Percentiles rank a stretch among this genome's conserved stretches.
These are phyloP conservation scores for Auricularia sp. DNA, from an alignment of 768 basidiomycete species.

Conservation along the genomic window DNA sequence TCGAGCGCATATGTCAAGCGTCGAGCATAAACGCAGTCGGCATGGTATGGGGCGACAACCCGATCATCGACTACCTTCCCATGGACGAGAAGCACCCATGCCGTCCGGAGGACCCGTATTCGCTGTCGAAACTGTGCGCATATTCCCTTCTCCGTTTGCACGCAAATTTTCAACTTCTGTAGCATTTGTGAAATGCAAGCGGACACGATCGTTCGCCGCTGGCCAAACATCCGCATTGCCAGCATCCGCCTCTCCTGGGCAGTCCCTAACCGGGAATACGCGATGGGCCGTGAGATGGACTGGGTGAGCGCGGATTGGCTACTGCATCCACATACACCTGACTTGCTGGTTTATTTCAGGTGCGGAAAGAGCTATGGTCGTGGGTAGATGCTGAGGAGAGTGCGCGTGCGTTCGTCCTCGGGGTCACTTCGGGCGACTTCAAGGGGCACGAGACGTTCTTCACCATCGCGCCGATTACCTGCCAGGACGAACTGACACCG, in stretches of 20 bases:
- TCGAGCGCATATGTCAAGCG: slow-evolving; percentile 52
- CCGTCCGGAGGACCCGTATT: slow-evolving; percentile 60
- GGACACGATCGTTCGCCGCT: slow-evolving; percentile 51
- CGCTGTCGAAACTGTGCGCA: slow-evolving; percentile 41
- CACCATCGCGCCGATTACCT: slow-evolving; percentile 49
- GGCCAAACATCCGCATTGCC: slow-evolving; percentile 50
- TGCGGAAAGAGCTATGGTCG: slow-evolving; percentile 53
- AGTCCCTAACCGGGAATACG: slow-evolving; percentile 28
- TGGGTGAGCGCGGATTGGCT: neutral
- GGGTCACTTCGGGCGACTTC: slow-evolving; percentile 40
- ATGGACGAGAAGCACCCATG: slow-evolving; percentile 56
- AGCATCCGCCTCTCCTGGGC: slow-evolving; percentile 61
- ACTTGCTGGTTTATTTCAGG: slow-evolving; percentile 5
- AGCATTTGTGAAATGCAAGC: slow-evolving; percentile 66
- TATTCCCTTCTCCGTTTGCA: slow-evolving; percentile 6
- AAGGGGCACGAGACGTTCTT: slow-evolving; percentile 62
- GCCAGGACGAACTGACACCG: slow-evolving; percentile 34
- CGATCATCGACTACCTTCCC: slow-evolving; percentile 49
- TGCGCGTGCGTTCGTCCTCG: slow-evolving; percentile 56
- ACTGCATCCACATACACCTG: slow-evolving; percentile 14
- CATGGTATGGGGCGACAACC: slow-evolving; percentile 36
- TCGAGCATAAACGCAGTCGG: slow-evolving; percentile 55
- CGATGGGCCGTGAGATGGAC: slow-evolving; percentile 8
- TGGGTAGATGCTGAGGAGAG: slow-evolving; percentile 59
- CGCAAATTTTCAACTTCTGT: neutral